These are phyloP conservation scores for Nicotiana sylvestris DNA, from an alignment of 257 asterid species.

Conservation along the genomic window DNA sequence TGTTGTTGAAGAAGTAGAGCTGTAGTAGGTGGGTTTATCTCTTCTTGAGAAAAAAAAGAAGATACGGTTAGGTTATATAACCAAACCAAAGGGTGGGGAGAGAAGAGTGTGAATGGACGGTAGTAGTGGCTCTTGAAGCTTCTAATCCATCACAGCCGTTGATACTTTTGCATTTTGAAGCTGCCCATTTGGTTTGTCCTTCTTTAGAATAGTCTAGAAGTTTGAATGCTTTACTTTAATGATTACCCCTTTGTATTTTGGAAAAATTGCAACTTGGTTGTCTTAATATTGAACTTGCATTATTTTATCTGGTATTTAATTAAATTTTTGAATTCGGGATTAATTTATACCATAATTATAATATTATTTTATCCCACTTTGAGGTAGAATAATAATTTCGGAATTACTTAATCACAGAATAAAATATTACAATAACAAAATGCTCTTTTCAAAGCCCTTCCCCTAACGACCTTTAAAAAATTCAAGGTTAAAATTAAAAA, in stretches of 20 bases:
- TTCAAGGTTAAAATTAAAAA: too few species aligned
- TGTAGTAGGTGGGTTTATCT: not conserved
- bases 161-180: not conserved
- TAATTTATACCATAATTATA: too few species aligned
- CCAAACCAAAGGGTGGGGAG: not conserved
- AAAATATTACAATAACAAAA: too few species aligned
- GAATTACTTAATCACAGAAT: too few species aligned
- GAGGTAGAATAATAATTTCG: too few species aligned
- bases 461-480: too few species aligned
- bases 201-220: conserved; percentile 29
- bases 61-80: conserved; percentile 10
- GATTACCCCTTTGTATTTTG: not conserved
- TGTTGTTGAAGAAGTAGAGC: not conserved
- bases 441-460: too few species aligned
- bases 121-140: conserved; percentile 26
- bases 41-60: not conserved
- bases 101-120: conserved; percentile 15
- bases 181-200: not conserved
- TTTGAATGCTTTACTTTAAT: not conserved
- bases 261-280: not conserved
- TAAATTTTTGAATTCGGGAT: too few species aligned
- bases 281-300: not conserved
- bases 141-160: conserved; percentile 32
- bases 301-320: too few species aligned
- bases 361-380: too few species aligned